Evolutionary conservation across 106 monocot species (phyloP), one percentile per base, ranked within the genome.

Genomic region (Posidonia australis): DNA sequence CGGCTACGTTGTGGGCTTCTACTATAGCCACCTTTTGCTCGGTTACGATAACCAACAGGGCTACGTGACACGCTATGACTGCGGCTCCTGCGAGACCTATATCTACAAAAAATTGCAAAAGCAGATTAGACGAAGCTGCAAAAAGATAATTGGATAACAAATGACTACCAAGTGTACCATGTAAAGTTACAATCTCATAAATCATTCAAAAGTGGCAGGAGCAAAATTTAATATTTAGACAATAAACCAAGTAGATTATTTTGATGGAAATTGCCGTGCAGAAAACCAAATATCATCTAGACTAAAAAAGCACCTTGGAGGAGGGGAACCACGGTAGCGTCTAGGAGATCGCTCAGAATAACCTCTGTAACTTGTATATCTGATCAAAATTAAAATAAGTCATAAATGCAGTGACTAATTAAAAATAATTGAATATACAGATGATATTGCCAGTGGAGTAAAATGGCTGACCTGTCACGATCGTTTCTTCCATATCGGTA

Each of bases 11-110:
- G 83, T 27, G 74, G 83, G 52, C 83, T 86, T 56, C 81, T 75
- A 52, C 86, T 86, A 66, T 77, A 74, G 17, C 74, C 76, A 31
- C 76, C 72, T 44, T 71, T 86, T 46, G 67, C 64, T 25, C 85
- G 68, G 32, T 66, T 63, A 12, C 89, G 81, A 67, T 77, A 77
- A 20, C 77, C 60, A 64, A 75, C 60, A 11, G 98, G 98, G 51
- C 98, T 91, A 18, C 85, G 78, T 13, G 98, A 98, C 14, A 80
- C 48, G 62, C 98, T 98, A 26, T 87, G 64, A 44, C 77, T 82
- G 3, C 75, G 71, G 67, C 89, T 94, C 51, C 87, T 82, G 58
- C 93, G 68, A 1, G 55, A 54, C 27, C 70, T 58, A 18, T 70
- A 70, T 29, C 70, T 70, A 45, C 13, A 48, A 46, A 19, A 26